Percentiles rank a stretch among this genome's conserved stretches.
These are phyloP conservation scores for Coemansia sp. DNA, from an alignment of 192 early-diverging fungal genomes.

Conservation along the genomic window DNA sequence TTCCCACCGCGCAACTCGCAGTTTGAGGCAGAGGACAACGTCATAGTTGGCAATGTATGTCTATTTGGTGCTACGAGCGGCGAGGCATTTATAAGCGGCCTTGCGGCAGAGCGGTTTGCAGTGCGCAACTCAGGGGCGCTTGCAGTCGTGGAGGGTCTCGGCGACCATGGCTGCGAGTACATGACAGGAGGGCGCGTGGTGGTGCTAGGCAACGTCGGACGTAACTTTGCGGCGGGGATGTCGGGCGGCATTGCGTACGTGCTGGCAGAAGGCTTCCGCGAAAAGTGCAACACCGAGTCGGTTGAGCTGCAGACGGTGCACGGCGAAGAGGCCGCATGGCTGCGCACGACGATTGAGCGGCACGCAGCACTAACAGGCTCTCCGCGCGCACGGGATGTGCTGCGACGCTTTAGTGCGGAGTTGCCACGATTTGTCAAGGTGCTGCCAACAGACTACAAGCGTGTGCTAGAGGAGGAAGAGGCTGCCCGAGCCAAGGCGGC, in stretches of 20 bases:
- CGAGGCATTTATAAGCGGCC: constrained; percentile 85
- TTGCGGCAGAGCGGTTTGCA: constrained; percentile 96
- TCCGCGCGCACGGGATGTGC: constrained; percentile 64
- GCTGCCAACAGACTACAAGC: constrained; percentile 89
- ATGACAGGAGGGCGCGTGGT: constrained; percentile 97
- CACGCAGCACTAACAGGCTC: constrained; percentile 84
- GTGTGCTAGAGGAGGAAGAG: constrained; percentile 69
- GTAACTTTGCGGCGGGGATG: constrained; percentile 99
- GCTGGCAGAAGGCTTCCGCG: constrained; percentile 66
- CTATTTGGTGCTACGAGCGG: constrained; percentile 96
- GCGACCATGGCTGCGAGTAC: constrained; percentile 99
- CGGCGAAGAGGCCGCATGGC: constrained; percentile 69
- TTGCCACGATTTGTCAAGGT: constrained; percentile 89
- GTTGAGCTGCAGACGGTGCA: constrained; percentile 84
- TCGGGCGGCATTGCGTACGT: constrained; percentile 96
- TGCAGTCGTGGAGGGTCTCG: constrained; percentile 93
- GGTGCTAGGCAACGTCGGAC: constrained; percentile 83
- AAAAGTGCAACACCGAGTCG: constrained; percentile 87
- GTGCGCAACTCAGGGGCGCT: constrained; percentile 98
- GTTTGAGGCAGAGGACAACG: constrained; percentile 84
- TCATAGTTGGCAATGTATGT: constrained; percentile 96
- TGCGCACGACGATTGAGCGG: constrained; percentile 76
- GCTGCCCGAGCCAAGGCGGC: constrained; percentile 9
- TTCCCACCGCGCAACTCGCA: constrained; percentile 80
- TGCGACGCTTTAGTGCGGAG: constrained; percentile 67